Base-by-base conservation (phyloP, 306 rosid genomes). In the Luffa aegyptiaca region DNA sequence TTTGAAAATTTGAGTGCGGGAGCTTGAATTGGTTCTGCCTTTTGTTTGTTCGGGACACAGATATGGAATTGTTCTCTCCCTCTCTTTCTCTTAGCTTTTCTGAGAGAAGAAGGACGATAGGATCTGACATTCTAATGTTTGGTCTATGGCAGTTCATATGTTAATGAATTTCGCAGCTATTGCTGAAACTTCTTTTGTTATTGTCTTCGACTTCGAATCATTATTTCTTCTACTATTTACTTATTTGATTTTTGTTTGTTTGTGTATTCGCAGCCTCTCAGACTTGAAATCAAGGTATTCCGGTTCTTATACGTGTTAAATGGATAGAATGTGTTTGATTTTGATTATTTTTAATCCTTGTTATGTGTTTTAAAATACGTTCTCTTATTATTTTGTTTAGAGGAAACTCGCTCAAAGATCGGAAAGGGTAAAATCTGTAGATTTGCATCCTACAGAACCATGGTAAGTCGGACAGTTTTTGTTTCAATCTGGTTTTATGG, bases 391-490 rank as follows among this genome's bases (percentile, higher is more conserved):
- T 81, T 42, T 78, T 81, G 48, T 82, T 65, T 88, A 87, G 90
- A 85, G 90, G 80, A 87, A 89, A 83, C 92, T 89, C 74, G 89
- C 90, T 36, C 89, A 89, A 83, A 85, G 93, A 83, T 86, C 93
- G 79, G 90, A 89, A 73, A 85, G 93, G 71, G 99, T 96, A 73
- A 96, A 96, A 82, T 96, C 97, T 70, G 99, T 93, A 88, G 99
- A 96, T 93, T 93, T 96, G 44, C 99, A 96, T 89, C 99, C 99
- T 51, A 93, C 97, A 51, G 99, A 96, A 66, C 99, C 99, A 93
- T 96, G 99, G 99, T 96, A 96, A 84, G 83, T 76, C 72, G 78
- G 13, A 80, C 55, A n/a, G 57, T 68, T 51, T 55, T 68, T 13
- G 0, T 21, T 46, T 66, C 45, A 46, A 75, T 55, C 57, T 55